Conservation (phyloP, 495 filamentous ascomycete genomes). For the Aspergillus homomorphus region DNA sequence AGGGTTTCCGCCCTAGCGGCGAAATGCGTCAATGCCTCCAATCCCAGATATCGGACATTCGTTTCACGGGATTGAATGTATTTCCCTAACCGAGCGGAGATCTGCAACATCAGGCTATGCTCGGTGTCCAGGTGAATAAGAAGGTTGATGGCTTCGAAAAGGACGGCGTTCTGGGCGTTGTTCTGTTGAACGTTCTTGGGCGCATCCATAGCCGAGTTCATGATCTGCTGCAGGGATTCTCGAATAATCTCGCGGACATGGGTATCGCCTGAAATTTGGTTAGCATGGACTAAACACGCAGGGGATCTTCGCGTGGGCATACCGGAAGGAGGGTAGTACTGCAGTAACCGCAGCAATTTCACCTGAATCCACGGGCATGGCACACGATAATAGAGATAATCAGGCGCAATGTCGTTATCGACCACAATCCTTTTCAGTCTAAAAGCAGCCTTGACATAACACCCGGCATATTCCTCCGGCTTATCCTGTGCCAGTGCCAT, state of each 20-base stretch:
- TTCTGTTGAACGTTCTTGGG: slow-evolving; percentile 99
- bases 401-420: slow-evolving; percentile 78
- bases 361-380: slow-evolving; percentile 99
- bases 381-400: slow-evolving; percentile 98
- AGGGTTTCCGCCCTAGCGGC: slow-evolving; percentile 92
- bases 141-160: slow-evolving; percentile 98
- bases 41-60: slow-evolving; percentile 93
- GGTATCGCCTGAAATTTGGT: slow-evolving; percentile 67
- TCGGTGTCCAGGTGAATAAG: slow-evolving; percentile 99
- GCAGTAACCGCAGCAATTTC: slow-evolving; percentile 83
- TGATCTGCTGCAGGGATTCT: slow-evolving; percentile 83
- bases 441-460: slow-evolving; percentile 89
- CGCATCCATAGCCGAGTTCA: slow-evolving; percentile 86
- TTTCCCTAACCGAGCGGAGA: slow-evolving; percentile 87
- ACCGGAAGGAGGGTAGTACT: slow-evolving; percentile 97
- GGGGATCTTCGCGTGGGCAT: slow-evolving; percentile 26
- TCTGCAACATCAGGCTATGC: slow-evolving; percentile 92
- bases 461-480: slow-evolving; percentile 87
- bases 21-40: slow-evolving; percentile 98
- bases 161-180: slow-evolving; percentile 96
- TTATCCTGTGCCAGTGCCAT: slow-evolving; percentile 95
- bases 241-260: slow-evolving; percentile 90
- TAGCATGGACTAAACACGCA: neutral
- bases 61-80: slow-evolving; percentile 98
- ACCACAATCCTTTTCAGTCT: slow-evolving; percentile 84